A percentile compares a stretch with the other conserved stretches of the same genome.
Conservation (phyloP, 2,329 filamentous ascomycete species). For the Pseudogymnoascus sp. region DNA sequence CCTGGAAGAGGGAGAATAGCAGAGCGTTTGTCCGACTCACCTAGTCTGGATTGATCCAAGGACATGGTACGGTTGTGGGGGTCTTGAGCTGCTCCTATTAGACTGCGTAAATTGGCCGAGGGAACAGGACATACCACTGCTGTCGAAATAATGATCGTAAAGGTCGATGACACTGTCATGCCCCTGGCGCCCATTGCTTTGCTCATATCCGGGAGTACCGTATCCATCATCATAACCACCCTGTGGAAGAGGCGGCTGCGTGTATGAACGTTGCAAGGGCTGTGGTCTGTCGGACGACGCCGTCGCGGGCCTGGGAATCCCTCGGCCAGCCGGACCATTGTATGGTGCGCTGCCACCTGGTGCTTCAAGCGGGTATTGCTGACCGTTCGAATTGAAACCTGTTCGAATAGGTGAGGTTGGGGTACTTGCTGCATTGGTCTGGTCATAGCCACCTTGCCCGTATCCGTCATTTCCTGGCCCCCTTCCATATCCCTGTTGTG, state of each 20-base stretch:
- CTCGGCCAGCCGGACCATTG: constrained; percentile 37
- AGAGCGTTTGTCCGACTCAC: not conserved
- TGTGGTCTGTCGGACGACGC: constrained; percentile 26
- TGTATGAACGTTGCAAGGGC: constrained; percentile 12
- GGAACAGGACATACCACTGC: not conserved
- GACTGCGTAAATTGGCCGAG: not conserved
- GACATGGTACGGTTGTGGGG: not conserved
- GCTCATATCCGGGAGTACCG: constrained; percentile 20
- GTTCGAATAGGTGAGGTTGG: constrained; percentile 22
- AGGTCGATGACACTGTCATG: constrained; percentile 40
- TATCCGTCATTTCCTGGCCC: constrained; percentile 19
- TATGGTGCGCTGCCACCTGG: constrained; percentile 35
- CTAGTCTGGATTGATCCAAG: not conserved
- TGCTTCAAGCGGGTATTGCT: constrained; percentile 17
- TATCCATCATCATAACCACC: constrained; percentile 9
- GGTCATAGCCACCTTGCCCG: constrained; percentile 2
- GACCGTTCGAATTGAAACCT: constrained; percentile 16
- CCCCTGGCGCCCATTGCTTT: constrained; percentile 30
- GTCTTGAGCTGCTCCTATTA: not conserved
- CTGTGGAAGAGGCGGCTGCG: constrained; percentile 12
- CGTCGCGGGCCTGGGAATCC: constrained; percentile 45
- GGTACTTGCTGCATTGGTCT: constrained; percentile 10
- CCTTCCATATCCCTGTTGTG: constrained; percentile 22
- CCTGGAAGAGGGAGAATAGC: not conserved
- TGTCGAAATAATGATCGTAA: constrained; percentile 48